A percentile compares a stretch with the other conserved stretches of the same genome.
Evolutionary conservation across 1,284 basidiomycete species (phyloP).

Genomic region (Psilocybe mexicana): DNA sequence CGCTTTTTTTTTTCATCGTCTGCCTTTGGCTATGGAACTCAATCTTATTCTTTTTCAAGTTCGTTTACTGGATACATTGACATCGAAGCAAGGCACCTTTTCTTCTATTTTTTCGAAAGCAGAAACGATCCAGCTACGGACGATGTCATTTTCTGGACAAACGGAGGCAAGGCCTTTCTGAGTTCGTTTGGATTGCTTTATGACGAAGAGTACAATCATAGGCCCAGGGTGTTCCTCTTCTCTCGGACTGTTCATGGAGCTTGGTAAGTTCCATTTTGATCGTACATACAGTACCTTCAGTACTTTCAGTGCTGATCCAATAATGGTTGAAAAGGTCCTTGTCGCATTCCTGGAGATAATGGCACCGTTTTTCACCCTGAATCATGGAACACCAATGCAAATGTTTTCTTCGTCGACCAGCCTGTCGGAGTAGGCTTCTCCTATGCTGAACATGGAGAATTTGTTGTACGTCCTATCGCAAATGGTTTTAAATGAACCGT

Average conservation of each 20-base stretch:
- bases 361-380: constrained; percentile 55
- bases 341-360: constrained; percentile 45
- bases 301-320: neutral
- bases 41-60: constrained; percentile 10
- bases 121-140: constrained; percentile 65
- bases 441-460: constrained; percentile 70
- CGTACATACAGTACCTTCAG: neutral
- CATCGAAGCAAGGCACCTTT: constrained; percentile 69
- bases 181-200: neutral
- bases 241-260: constrained; percentile 66
- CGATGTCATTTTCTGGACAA: constrained; percentile 69
- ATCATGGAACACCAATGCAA: constrained; percentile 71
- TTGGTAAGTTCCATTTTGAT: constrained; percentile 35
- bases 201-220: neutral
- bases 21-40: neutral
- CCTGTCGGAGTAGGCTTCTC: constrained; percentile 70
- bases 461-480: constrained; percentile 42
- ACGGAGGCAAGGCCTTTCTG: constrained; percentile 41
- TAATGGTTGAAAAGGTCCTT: constrained; percentile 41
- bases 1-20: constrained; percentile 9
- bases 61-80: constrained; percentile 52
- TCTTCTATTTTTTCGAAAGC: constrained; percentile 90
- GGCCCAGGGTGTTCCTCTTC: constrained; percentile 58
- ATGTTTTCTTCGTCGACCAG: constrained; percentile 73
- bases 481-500: neutral